Base-by-base conservation (phyloP, 345 rosid species). In the Citrus mangshanensis region DNA sequence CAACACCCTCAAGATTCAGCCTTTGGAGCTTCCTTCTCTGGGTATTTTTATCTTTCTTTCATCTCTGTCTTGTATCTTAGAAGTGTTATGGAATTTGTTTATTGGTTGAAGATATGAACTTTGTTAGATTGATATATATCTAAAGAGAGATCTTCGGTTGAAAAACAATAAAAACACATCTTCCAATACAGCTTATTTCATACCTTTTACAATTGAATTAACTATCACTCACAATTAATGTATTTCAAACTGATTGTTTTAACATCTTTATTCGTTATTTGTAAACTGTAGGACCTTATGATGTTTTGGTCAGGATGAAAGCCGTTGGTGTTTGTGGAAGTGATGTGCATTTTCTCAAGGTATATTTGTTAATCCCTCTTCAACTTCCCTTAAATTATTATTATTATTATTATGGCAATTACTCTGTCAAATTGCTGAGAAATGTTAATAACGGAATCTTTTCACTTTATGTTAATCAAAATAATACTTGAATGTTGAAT, bases 331-430 rank as follows among this genome's bases (percentile, higher is more conserved):
- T 94, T 7, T 91, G 97, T 63, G 93, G 98, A 78, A 96, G 99
- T 83, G 98, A 96, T 89, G 99, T 96, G 88, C 98, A 92, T 68
- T 90, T 81, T 77, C 97, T 93, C 79, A 96, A 92, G 97, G 97
- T 91, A 78, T 40, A 30, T 16, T 24, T 28, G 6, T 32, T 46
- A 14, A 54, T 66, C 54, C 69, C 58, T 38, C 54, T 64, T 51
- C 40, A 25, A 4, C 59, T 58, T 14, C 16, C 32, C 16, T 42
- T 75, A 18, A 55, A 7, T 35, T 27, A 30, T 66, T 51, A 14
- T 18, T 6, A 19, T 49, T 68, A 10, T 35, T 27, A 24, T 72
- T 51, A 24, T 5, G 18, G 21, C 30, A 10, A n/a, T 13, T 12
- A 4, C 35, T 25, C 55, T 40, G n/a, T 25, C 32, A 42, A 42